These are phyloP conservation scores for Kwoniella sp. DNA, from an alignment of 768 basidiomycete species.

Conservation along the genomic window DNA sequence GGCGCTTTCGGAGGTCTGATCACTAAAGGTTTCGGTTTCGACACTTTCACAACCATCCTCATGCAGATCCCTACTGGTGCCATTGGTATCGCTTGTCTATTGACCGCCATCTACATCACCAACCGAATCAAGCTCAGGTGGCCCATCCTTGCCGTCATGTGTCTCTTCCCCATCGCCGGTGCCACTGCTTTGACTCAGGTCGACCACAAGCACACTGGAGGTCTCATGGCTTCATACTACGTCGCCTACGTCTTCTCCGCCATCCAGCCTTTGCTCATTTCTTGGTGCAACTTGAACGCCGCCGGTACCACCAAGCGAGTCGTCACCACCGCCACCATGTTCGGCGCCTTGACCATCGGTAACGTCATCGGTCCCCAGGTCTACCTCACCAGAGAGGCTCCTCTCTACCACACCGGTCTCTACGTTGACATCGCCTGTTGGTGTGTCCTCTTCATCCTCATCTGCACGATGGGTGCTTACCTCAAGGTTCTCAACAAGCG, in stretches of 20 bases:
- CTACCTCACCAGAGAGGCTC: slow-evolving; percentile 45
- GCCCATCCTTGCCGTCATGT: slow-evolving; percentile 37
- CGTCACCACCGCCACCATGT: slow-evolving; percentile 43
- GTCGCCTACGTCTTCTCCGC: slow-evolving; percentile 36
- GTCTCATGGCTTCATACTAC: slow-evolving; percentile 31
- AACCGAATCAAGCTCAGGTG: slow-evolving; percentile 49
- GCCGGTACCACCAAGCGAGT: slow-evolving; percentile 48
- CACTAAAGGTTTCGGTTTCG: slow-evolving; percentile 45
- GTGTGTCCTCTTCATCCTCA: slow-evolving; percentile 40
- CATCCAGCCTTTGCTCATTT: slow-evolving; percentile 36
- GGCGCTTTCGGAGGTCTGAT: slow-evolving; percentile 51
- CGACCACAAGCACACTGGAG: slow-evolving; percentile 34
- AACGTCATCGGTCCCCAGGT: slow-evolving; percentile 52
- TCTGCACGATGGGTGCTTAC: slow-evolving; percentile 48
- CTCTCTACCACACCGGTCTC: slow-evolving; percentile 50
- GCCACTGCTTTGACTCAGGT: slow-evolving; percentile 46
- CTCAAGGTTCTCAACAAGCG: slow-evolving; percentile 44
- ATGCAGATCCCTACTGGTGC: slow-evolving; percentile 53
- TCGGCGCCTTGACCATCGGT: slow-evolving; percentile 40
- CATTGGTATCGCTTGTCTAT: slow-evolving; percentile 42
- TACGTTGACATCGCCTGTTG: slow-evolving; percentile 52
- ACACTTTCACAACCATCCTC: slow-evolving; percentile 47
- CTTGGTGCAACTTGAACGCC: slow-evolving; percentile 47
- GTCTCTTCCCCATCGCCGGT: slow-evolving; percentile 51
- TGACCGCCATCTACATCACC: slow-evolving; percentile 43